Evolutionary conservation across 2,329 filamentous ascomycete species (phyloP).

Genomic region (Fusarium lyarnte): DNA sequence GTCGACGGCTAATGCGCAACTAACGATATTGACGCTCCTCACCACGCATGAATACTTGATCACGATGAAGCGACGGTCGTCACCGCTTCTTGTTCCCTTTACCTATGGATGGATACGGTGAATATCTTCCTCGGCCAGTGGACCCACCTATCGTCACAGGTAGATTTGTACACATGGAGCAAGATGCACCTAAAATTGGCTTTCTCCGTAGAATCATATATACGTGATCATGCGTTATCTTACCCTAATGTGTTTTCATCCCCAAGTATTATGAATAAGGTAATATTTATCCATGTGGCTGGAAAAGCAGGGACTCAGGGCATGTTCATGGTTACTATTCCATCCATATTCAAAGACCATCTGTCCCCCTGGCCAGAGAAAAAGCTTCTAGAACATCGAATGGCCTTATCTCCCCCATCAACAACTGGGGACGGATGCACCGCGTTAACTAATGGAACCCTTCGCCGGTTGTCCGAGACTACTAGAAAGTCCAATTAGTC

Average conservation of each 20-base stretch:
- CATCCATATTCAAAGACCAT: not conserved
- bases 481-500: conserved; percentile 2
- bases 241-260: not conserved
- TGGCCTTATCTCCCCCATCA: conserved; percentile 33
- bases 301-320: not conserved
- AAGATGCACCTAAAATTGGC: not conserved
- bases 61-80: conserved; percentile 21
- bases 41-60: not conserved
- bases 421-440: conserved; percentile 2
- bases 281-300: not conserved
- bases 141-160: not conserved
- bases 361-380: conserved; percentile 20
- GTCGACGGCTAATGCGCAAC: conserved; percentile 13
- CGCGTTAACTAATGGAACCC: not conserved
- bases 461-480: conserved; percentile 11
- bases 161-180: not conserved
- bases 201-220: not conserved
- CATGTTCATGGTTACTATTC: not conserved
- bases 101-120: conserved; percentile 9
- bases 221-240: not conserved
- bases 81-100: conserved; percentile 32
- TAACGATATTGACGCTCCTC: conserved; percentile 17
- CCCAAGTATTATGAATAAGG: not conserved
- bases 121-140: conserved; percentile 17
- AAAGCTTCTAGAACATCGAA: conserved; percentile 41